These are phyloP conservation scores for Cutaneotrichosporon dermatis DNA, from an alignment of 1,284 basidiomycete species.

Conservation along the genomic window DNA sequence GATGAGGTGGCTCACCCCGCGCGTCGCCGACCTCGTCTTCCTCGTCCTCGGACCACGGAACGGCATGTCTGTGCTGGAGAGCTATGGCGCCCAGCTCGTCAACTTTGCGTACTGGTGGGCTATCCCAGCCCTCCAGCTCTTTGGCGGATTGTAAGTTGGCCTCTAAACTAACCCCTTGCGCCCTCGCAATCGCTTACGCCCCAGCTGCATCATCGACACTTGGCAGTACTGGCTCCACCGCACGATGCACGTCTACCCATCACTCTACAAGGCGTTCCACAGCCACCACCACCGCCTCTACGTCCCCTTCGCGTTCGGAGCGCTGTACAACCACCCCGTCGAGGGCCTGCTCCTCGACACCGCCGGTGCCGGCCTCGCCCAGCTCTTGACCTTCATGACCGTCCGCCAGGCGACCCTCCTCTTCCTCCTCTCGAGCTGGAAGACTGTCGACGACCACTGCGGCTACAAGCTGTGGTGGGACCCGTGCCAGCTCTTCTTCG, in stretches of 20 bases:
- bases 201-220: conserved; percentile 88
- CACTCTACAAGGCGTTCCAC: conserved; percentile 86
- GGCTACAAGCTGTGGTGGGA: conserved; percentile 87
- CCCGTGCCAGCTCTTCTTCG: conserved; percentile 76
- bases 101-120: conserved; percentile 91
- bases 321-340: conserved; percentile 94
- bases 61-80: conserved; percentile 47
- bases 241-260: conserved; percentile 83
- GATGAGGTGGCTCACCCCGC: conserved; percentile 51
- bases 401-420: conserved; percentile 80
- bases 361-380: conserved; percentile 73
- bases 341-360: conserved; percentile 92
- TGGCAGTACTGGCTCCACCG: conserved; percentile 99
- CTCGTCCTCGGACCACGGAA: conserved; percentile 51
- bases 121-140: conserved; percentile 70
- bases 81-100: conserved; percentile 56
- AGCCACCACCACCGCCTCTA: conserved; percentile 95
- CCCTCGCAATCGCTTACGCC: conserved; percentile 10
- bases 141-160: conserved; percentile 73
- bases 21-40: conserved; percentile 51
- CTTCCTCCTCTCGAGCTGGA: conserved; percentile 78
- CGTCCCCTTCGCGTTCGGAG: conserved; percentile 94
- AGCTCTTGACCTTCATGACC: conserved; percentile 65
- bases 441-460: conserved; percentile 98
- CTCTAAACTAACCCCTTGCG: no score